Percentiles rank a stretch among this genome's conserved stretches.
phyloP scores from a whole-genome alignment of 2,329 filamentous ascomycete genomes.

The Fusarium armeniacum region DNA sequence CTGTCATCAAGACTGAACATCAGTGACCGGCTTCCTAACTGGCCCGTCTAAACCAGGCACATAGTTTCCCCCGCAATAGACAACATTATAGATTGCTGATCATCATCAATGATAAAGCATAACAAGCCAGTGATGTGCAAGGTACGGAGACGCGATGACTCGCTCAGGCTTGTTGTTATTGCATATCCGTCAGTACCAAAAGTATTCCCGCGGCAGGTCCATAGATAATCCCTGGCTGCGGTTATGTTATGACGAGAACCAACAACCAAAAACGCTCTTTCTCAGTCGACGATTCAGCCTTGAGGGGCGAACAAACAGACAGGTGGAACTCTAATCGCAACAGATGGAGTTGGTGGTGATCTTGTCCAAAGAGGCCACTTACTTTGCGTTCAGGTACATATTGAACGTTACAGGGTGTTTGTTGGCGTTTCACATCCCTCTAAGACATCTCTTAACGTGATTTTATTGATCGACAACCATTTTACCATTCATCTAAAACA shows the following conservation, averaged over 20 bases:
- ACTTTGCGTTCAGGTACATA: not conserved
- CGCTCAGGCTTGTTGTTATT: constrained; percentile 10
- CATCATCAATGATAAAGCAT: constrained; percentile 14
- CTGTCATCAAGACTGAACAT: constrained; percentile 12
- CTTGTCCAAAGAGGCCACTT: constrained; percentile 16
- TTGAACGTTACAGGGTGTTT: constrained; percentile 18
- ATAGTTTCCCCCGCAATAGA: constrained; percentile 27
- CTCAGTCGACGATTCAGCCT: constrained; percentile 31
- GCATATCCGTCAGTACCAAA: constrained; percentile 3
- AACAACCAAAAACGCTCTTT: constrained; percentile 13
- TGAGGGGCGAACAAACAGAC: constrained; percentile 28
- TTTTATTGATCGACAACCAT: constrained; percentile 14
- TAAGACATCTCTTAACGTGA: not conserved
- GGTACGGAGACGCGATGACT: constrained; percentile 22
- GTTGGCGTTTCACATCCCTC: constrained; percentile 21
- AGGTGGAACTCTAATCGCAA: constrained; percentile 29
- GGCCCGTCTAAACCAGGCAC: constrained; percentile 10
- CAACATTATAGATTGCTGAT: constrained; percentile 7
- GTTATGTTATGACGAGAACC: constrained; percentile 35
- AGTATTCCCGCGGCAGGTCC: constrained; percentile 12
- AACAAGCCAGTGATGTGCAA: constrained; percentile 1
- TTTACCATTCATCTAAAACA: constrained; percentile 6
- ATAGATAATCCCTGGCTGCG: constrained; percentile 23
- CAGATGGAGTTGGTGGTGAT: constrained; percentile 28
- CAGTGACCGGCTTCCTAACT: constrained; percentile 5